phyloP scores from a whole-genome alignment of 352 stramenopile genomes.

The Pythium folliculosum region DNA sequence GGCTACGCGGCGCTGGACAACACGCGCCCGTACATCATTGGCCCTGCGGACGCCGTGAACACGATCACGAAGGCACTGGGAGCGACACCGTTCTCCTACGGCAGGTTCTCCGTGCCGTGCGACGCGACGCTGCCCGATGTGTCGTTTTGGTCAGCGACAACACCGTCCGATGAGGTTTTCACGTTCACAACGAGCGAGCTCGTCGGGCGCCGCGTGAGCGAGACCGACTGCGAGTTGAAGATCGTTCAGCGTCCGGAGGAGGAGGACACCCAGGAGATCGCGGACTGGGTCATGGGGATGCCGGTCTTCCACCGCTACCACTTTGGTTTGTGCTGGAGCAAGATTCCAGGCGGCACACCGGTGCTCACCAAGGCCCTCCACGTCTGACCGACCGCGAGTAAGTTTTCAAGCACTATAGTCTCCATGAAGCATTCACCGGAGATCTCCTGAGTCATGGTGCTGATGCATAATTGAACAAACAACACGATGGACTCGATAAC shows the following conservation, averaged over 20 bases:
- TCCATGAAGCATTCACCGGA: too few relatives aligned
- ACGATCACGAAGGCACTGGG: neutral
- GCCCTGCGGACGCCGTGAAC: too few relatives aligned
- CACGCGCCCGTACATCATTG: neutral
- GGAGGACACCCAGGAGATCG: neutral
- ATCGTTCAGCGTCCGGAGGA: neutral
- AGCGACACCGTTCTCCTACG: neutral
- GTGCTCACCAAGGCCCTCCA: too few relatives aligned
- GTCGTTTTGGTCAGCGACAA: neutral
- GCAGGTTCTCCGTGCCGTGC: neutral
- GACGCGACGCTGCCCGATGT: neutral
- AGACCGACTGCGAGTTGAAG: neutral
- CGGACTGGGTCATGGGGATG: neutral
- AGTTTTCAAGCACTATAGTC: too few relatives aligned
- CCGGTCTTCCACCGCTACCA: neutral
- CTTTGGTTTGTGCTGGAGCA: neutral
- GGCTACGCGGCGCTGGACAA: slow-evolving; percentile 1
- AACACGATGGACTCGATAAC: too few relatives aligned
- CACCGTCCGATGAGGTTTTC: neutral
- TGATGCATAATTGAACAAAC: too few relatives aligned
- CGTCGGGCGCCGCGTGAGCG: neutral
- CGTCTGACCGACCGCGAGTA: too few relatives aligned
- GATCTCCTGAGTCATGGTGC: too few relatives aligned
- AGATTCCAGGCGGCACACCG: too few relatives aligned
- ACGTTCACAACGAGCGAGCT: neutral